Evolutionary conservation across 2,329 filamentous ascomycete species (phyloP).

Genomic region (Colletotrichum lupini): DNA sequence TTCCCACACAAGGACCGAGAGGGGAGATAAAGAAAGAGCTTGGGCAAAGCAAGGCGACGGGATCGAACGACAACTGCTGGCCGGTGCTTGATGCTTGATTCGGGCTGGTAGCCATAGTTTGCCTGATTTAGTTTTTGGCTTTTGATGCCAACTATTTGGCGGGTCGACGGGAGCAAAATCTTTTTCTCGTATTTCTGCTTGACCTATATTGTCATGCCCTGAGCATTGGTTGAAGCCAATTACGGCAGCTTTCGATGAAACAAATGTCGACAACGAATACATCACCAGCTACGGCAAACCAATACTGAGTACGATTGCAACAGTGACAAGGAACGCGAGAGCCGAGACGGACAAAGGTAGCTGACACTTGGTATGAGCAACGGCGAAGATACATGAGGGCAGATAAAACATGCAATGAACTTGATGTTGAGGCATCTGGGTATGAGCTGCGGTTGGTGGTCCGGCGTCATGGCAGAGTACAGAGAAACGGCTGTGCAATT

Average conservation of each 20-base stretch:
- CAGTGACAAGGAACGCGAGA: not conserved
- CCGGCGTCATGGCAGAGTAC: not conserved
- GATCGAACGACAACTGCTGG: conserved; percentile 20
- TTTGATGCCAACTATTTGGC: not conserved
- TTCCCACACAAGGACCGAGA: not conserved
- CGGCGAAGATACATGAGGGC: not conserved
- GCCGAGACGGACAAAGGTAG: not conserved
- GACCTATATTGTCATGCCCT: not conserved
- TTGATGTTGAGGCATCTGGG: not conserved
- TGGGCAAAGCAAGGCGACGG: not conserved
- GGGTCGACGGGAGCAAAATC: not conserved
- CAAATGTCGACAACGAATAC: not conserved
- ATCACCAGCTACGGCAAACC: not conserved
- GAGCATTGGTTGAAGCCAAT: not conserved
- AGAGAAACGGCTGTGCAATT: not conserved
- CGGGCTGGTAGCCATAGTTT: not conserved
- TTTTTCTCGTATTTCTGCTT: not conserved
- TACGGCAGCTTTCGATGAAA: not conserved
- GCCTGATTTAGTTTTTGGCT: not conserved
- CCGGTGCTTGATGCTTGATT: conserved; percentile 14
- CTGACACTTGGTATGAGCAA: not conserved
- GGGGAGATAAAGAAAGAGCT: not conserved
- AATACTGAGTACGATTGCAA: not conserved
- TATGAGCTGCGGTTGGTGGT: not conserved
- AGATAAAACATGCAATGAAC: not conserved